Conservation (phyloP, 305 asterid species). For the Fraxinus baroniana region DNA sequence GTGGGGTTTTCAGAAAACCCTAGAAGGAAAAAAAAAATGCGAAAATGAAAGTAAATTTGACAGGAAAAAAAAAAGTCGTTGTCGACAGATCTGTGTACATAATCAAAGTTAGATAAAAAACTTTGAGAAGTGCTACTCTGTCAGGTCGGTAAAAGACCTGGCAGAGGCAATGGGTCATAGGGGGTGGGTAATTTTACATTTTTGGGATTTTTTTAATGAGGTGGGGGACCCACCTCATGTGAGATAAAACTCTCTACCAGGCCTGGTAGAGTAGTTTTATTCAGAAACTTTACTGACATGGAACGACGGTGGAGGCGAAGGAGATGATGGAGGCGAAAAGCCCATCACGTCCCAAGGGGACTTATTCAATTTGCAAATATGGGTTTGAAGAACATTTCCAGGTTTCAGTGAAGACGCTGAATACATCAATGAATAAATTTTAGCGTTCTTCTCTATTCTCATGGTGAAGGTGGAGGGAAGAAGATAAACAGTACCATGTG, state of each 20-base stretch:
- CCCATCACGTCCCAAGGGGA: constrained; percentile 50
- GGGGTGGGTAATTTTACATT: too few species aligned
- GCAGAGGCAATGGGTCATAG: too few species aligned
- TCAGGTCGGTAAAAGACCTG: too few species aligned
- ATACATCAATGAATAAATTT: constrained; percentile 35
- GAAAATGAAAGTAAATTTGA: constrained; percentile 3
- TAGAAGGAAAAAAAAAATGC: background rate
- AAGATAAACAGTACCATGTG: too few species aligned
- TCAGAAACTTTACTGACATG: constrained; percentile 28
- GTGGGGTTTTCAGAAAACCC: constrained; percentile 21
- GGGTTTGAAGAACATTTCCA: constrained; percentile 19
- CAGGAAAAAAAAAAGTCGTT: background rate
- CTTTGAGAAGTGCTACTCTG: too few species aligned
- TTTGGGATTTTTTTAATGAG: too few species aligned
- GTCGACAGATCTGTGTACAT: constrained; percentile 17
- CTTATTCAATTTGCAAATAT: constrained; percentile 42
- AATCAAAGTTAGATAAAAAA: background rate
- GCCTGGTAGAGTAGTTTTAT: too few species aligned
- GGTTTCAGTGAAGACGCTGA: constrained; percentile 30
- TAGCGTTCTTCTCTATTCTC: constrained; percentile 62
- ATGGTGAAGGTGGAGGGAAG: constrained; percentile 27
- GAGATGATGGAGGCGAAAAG: constrained; percentile 31
- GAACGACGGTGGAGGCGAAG: constrained; percentile 29
- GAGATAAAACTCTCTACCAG: too few species aligned
- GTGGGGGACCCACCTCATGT: too few species aligned